Percentiles rank a stretch among this genome's conserved stretches.
Conservation (phyloP, 208 protist genomes). For the Porcisia hertigi region DNA sequence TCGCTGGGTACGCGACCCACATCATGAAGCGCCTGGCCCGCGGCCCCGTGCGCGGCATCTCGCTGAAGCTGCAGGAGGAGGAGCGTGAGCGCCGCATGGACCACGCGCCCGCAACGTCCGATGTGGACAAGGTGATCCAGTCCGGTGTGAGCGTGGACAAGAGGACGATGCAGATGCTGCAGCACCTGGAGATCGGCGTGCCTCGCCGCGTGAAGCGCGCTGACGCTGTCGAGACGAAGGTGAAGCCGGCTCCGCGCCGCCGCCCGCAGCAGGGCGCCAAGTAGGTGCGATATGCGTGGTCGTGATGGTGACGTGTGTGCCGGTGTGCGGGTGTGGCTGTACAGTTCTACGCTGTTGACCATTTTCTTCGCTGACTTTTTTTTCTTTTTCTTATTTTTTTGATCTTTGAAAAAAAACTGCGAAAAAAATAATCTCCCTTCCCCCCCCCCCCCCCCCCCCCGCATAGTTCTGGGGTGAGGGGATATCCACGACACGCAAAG, state of each 20-base stretch:
- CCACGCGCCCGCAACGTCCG: constrained; percentile 97
- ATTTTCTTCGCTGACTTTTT: background rate
- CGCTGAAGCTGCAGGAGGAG: constrained; percentile 99
- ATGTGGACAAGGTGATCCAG: constrained; percentile 84
- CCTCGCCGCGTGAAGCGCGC: constrained; percentile 70
- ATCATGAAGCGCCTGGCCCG: constrained; percentile 98
- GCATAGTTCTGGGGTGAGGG: too few species aligned
- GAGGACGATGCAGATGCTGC: constrained; percentile 87
- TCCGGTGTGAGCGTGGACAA: constrained; percentile 90
- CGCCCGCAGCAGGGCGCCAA: constrained; percentile 98
- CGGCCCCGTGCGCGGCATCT: constrained; percentile 99
- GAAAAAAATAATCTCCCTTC: too few species aligned
- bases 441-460: too few species aligned
- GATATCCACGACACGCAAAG: background rate
- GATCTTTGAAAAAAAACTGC: background rate
- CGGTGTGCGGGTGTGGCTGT: too few species aligned
- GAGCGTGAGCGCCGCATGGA: constrained; percentile 99
- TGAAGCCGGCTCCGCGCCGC: constrained; percentile 98
- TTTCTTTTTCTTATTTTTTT: background rate
- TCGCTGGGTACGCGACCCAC: constrained; percentile 99
- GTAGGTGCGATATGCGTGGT: constrained; percentile 3
- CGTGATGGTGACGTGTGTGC: too few species aligned
- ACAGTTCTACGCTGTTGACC: too few species aligned
- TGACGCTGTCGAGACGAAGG: constrained; percentile 94
- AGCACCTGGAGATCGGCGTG: constrained; percentile 82